phyloP scores from a whole-genome alignment of 306 rosid species.

The Prinsepia uniflora region DNA sequence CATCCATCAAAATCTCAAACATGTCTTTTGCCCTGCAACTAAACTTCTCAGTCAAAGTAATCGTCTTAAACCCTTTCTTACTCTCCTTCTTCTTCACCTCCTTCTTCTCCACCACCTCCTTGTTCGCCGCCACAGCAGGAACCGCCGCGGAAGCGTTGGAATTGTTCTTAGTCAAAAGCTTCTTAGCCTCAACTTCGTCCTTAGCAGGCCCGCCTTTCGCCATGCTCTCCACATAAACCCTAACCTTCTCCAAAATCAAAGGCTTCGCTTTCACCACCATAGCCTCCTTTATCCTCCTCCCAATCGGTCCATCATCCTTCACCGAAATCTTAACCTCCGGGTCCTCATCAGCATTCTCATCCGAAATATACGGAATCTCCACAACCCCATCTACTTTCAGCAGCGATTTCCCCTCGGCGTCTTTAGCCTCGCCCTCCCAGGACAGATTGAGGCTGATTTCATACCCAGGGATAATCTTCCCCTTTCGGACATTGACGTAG shows the following conservation, averaged over 20 bases:
- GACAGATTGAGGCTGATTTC: conserved; percentile 59
- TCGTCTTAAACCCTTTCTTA: conserved; percentile 65
- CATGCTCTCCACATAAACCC: conserved; percentile 68
- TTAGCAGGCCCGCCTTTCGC: conserved; percentile 88
- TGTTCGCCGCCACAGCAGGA: conserved; percentile 7
- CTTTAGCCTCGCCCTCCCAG: conserved; percentile 90
- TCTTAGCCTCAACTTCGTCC: conserved; percentile 68
- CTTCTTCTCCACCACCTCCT: conserved; percentile 24
- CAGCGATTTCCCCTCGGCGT: conserved; percentile 46
- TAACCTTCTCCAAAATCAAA: conserved; percentile 71
- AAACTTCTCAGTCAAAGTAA: conserved; percentile 78
- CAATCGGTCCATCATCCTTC: conserved; percentile 74
- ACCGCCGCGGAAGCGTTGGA: not conserved
- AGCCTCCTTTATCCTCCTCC: conserved; percentile 76
- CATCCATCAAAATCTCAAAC: conserved; percentile 93
- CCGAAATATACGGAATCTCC: conserved; percentile 84
- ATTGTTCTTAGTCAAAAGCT: conserved; percentile 38
- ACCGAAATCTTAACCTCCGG: conserved; percentile 73
- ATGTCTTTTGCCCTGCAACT: conserved; percentile 71
- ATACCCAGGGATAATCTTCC: conserved; percentile 88
- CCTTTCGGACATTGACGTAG: conserved; percentile 84
- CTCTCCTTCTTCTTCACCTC: conserved; percentile 35
- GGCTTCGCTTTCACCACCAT: conserved; percentile 69
- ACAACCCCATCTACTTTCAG: conserved; percentile 72
- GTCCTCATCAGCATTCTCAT: conserved; percentile 94